Base-by-base conservation (phyloP, 768 basidiomycete genomes). In the Lentinula aciculospora region DNA sequence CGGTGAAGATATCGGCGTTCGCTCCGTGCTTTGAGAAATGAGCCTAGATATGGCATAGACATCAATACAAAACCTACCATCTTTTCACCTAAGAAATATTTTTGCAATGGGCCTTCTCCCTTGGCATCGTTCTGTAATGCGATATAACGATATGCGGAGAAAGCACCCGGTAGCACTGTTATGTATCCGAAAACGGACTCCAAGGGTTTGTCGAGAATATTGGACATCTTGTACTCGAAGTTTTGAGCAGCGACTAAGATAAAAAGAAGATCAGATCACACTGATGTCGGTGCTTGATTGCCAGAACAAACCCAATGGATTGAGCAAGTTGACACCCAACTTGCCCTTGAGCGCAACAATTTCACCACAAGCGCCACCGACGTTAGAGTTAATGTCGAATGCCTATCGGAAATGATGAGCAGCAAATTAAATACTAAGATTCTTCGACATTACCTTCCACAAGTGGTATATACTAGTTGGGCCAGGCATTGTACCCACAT, bases 41-140 rank as follows among this genome's bases (percentile, higher is more conserved):
- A 48, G 27, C 36, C 19, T 40, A 6, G 13, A 21, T 9, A 54
- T 13, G 19, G 27, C 17, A 5, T 28, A 19, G 57, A 63, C 29
- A 53, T 53, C 39, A 62, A 13, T 29, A 2, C 12, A 13, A 31
- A 31, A n/a, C 46, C 34, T 57, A 85, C 84, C 87, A 97, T 88
- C 66, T 87, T 93, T 77, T 99, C 97, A 4, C 97, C 97, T 23
- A 97, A 74, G 78, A 99, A 99, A 74, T 99, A 98, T 71, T 96
- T 93, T 66, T 93, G 89, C 63, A 98, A 66, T 0, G 93, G 96
- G 0, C 95, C 96, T 64, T 94, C 84, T 0, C 94, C 95, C 23
- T 67, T 76, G 0, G 71, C 66, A 59, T 96, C 92, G 65, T 98
- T 97, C 73, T 94, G 90, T 54, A 98, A 69, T 9, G 94, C 94